These are phyloP conservation scores for Triangularia verruculosa DNA, from an alignment of 2,329 filamentous ascomycete species.

Conservation along the genomic window DNA sequence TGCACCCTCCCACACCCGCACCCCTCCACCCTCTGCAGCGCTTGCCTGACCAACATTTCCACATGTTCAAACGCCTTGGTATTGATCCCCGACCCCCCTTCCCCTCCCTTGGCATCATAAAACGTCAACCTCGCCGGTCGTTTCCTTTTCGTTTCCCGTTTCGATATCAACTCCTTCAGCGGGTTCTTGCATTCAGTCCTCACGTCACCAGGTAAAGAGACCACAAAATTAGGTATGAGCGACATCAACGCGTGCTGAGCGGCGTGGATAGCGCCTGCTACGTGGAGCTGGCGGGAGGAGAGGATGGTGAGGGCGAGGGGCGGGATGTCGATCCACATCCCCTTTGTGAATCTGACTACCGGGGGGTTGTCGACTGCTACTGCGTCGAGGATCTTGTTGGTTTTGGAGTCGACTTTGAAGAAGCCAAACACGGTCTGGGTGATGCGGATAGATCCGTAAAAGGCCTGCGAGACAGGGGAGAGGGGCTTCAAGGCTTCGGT, in stretches of 20 bases:
- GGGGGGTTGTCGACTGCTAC: slow-evolving; percentile 92
- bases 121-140: slow-evolving; percentile 86
- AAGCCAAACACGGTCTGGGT: slow-evolving; percentile 90
- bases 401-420: slow-evolving; percentile 87
- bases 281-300: slow-evolving; percentile 66
- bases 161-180: slow-evolving; percentile 75
- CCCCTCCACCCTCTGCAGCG: slow-evolving; percentile 69
- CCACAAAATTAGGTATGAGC: slow-evolving; percentile 85
- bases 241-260: slow-evolving; percentile 88
- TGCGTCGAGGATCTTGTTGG: slow-evolving; percentile 78
- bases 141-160: slow-evolving; percentile 67
- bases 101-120: slow-evolving; percentile 90
- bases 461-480: slow-evolving; percentile 64
- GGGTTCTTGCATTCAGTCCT: slow-evolving; percentile 90
- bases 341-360: slow-evolving; percentile 78
- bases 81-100: slow-evolving; percentile 78
- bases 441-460: slow-evolving; percentile 82
- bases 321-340: slow-evolving; percentile 94
- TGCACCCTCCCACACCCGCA: slow-evolving; percentile 62
- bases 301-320: slow-evolving; percentile 76
- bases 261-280: slow-evolving; percentile 88
- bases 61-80: slow-evolving; percentile 93
- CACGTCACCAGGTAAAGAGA: slow-evolving; percentile 86
- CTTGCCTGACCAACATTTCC: slow-evolving; percentile 72
- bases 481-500: slow-evolving; percentile 83